Evolutionary conservation across 495 filamentous ascomycete genomes (phyloP).

Genomic region (Aspergillus affinis): DNA sequence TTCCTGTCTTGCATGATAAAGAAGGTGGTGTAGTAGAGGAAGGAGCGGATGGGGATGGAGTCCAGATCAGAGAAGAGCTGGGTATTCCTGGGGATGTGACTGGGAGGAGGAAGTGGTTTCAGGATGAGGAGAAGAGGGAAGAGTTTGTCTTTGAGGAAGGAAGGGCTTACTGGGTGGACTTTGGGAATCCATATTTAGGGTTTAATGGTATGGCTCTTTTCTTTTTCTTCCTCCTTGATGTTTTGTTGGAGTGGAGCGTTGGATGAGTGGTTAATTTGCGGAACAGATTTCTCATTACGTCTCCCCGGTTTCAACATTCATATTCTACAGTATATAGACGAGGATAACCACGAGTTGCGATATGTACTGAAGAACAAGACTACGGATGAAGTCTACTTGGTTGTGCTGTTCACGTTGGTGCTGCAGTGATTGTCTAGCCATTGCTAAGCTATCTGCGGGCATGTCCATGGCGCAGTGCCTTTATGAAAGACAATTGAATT

Average conservation of each 20-base stretch:
- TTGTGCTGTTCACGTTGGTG: slow-evolving; percentile 75
- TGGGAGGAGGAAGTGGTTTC: slow-evolving; percentile 64
- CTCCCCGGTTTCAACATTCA: slow-evolving; percentile 77
- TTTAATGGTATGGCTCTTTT: slow-evolving; percentile 59
- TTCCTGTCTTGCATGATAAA: slow-evolving; percentile 26
- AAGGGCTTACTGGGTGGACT: slow-evolving; percentile 71
- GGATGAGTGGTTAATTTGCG: background rate
- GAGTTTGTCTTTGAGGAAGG: slow-evolving; percentile 58
- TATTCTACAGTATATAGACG: slow-evolving; percentile 79
- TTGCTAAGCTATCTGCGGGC: too few species aligned
- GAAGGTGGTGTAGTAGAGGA: slow-evolving; percentile 56
- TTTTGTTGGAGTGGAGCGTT: background rate
- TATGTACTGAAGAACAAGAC: slow-evolving; percentile 80
- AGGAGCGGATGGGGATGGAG: slow-evolving; percentile 64
- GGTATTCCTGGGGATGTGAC: slow-evolving; percentile 54
- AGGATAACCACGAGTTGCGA: slow-evolving; percentile 73
- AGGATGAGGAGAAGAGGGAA: slow-evolving; percentile 44
- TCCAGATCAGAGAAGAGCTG: slow-evolving; percentile 41
- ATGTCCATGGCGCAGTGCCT: too few species aligned
- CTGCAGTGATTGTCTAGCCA: background rate
- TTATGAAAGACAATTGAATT: too few species aligned
- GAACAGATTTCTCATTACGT: slow-evolving; percentile 67
- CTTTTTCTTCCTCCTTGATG: background rate
- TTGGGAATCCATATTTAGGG: slow-evolving; percentile 90
- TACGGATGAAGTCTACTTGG: slow-evolving; percentile 70